Base-by-base conservation (phyloP, 2,329 filamentous ascomycete genomes). In the Phyllosticta citriasiana region DNA sequence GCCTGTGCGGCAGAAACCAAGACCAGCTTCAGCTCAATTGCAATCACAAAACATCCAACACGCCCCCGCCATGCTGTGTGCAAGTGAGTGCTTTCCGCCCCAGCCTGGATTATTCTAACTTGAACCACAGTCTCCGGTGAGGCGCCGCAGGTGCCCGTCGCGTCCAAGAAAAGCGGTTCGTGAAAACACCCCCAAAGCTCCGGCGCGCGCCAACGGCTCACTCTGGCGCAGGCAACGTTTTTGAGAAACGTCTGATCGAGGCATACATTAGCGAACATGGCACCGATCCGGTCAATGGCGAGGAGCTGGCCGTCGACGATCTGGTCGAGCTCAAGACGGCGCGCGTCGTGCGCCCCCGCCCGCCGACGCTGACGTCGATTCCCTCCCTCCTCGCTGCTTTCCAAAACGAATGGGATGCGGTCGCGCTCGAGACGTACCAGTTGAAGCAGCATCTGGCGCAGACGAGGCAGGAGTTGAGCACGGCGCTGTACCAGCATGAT, bases 361-460 rank as follows among this genome's bases (percentile, higher is more conserved):
- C 94, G 62, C 93, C 94, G 33, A 92, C 91, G 35, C 85, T 97
- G 69, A 97, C 94, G 60, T 99, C 94, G 47, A 96, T 99, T 71
- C 94, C 94, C 24, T 91, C 94, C 19, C 84, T 99, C 61, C 88
- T 99, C 61, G 88, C 90, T 57, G 88, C 92, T 50, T 97, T 99
- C 74, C 94, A 99, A 74, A 96, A 96, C 74, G 94, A 99, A 80
- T 99, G 94, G 94, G 94, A 99, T 73, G 88, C 92, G 8, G 79
- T 97, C 53, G 90, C 93, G 12, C 80, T 97, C 40, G 94, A 99
- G 77, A 89, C 91, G 57, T 97, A 91, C 74, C 94, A 90, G 67
- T 79, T 97, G 63, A 88, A 89, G 77, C 89, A 97, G 74, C 91
- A 96, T 72, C 80, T 99, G 64, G 83, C 88, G 57, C 89, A 96